Percentiles rank a stretch among this genome's conserved stretches.
Conservation (phyloP, 2,329 filamentous ascomycete species). For the Amauroascus verrucosus region DNA sequence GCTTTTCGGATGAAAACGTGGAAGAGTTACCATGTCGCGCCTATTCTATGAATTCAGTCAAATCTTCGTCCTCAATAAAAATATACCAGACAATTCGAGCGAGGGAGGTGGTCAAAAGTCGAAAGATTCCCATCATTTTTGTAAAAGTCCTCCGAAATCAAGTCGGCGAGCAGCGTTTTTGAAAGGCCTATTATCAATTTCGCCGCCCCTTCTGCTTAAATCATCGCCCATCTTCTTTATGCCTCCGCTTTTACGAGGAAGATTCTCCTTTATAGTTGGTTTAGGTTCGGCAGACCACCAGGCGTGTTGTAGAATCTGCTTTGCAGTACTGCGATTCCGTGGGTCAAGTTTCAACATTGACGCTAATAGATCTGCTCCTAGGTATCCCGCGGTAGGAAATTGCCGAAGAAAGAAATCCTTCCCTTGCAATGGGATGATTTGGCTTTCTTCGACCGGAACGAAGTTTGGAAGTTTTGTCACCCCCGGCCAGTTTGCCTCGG, state of each 20-base stretch:
- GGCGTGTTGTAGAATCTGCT: conserved; percentile 64
- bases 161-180: conserved; percentile 74
- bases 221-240: conserved; percentile 71
- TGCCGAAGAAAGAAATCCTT: conserved; percentile 62
- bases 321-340: conserved; percentile 67
- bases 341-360: conserved; percentile 78
- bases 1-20: too few relatives aligned
- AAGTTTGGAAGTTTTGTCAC: conserved; percentile 73
- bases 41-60: too few relatives aligned
- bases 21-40: too few relatives aligned
- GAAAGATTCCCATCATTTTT: conserved; percentile 17
- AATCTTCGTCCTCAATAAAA: too few relatives aligned
- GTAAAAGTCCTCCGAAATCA: conserved; percentile 52
- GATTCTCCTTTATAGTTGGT: conserved; percentile 68
- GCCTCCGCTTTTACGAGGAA: conserved; percentile 67
- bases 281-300: conserved; percentile 81
- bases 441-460: conserved; percentile 53
- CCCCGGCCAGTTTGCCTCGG: conserved; percentile 90
- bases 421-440: conserved; percentile 49
- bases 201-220: conserved; percentile 63
- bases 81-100: too few relatives aligned
- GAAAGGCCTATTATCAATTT: conserved; percentile 53
- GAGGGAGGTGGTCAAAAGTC: too few relatives aligned
- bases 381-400: conserved; percentile 69
- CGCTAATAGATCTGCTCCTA: conserved; percentile 81